Conservation (phyloP, 331 rosid genomes). For the Pyrus hybrid region DNA sequence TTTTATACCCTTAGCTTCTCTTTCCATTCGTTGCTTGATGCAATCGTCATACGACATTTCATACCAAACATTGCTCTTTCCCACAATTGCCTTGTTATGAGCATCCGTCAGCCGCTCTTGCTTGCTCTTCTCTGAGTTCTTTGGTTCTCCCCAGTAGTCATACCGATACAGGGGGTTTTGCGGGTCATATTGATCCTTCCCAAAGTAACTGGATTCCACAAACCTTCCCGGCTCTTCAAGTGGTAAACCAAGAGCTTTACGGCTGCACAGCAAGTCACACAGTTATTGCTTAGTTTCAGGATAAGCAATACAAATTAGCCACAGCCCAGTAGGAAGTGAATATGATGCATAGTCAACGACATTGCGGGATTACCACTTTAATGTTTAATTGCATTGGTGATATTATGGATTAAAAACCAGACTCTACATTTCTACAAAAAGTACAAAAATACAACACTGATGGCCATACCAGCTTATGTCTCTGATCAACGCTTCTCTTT, state of each 20-base stretch:
- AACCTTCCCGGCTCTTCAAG: slow-evolving; percentile 95
- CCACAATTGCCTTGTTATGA: slow-evolving; percentile 82
- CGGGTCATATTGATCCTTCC: slow-evolving; percentile 75
- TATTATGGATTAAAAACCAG: neutral
- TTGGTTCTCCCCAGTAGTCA: slow-evolving; percentile 97
- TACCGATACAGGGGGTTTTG: slow-evolving; percentile 66
- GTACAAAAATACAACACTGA: neutral
- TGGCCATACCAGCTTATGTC: slow-evolving; percentile 73
- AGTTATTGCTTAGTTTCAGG: no score
- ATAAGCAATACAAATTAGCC: no score
- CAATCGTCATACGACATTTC: slow-evolving; percentile 77
- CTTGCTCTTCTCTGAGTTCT: slow-evolving; percentile 90
- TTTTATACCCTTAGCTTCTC: slow-evolving; percentile 42
- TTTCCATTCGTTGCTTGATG: slow-evolving; percentile 35
- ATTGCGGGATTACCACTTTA: neutral
- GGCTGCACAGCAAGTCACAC: slow-evolving; percentile 30
- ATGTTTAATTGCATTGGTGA: no score
- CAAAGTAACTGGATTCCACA: slow-evolving; percentile 65
- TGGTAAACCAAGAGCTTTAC: slow-evolving; percentile 76
- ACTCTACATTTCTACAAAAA: neutral
- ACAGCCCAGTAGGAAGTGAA: neutral
- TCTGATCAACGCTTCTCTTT: slow-evolving; percentile 87
- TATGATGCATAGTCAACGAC: neutral
- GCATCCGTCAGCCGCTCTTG: slow-evolving; percentile 59
- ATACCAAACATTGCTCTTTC: slow-evolving; percentile 62